Base-by-base conservation (phyloP, 139 green algal genomes). In the Coelastrella sp. region DNA sequence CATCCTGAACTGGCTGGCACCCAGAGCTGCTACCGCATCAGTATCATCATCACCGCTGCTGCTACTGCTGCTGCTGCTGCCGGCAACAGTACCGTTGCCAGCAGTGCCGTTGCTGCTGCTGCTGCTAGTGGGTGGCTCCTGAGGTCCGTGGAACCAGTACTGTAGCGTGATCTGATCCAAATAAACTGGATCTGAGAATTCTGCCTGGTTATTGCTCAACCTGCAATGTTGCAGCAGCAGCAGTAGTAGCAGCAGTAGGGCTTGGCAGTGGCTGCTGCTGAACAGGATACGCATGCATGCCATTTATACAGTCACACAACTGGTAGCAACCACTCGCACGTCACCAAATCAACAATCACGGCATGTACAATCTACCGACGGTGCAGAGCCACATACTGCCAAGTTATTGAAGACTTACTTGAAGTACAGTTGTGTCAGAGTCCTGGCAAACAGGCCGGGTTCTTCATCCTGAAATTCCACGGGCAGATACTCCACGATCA, bases 371-470 rank as follows among this genome's bases (percentile, higher is more conserved):
- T 47, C 32, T 47, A 47, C 32, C 32, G 32, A 47, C 32, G 32
- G 32, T 47, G 32, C 32, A 47, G 32, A 47, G 32, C 32, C 32
- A 47, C 32, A 47, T 47, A 47, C 32, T 47, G 32, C 32, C 32
- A 47, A 47, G 32, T 47, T 47, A 47, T 47, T 47, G 32, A 47
- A 47, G 32, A 47, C 68, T 83, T 86, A 96, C 92, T 88, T 94
- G 66, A 97, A 76, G 61, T 96, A 94, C 58, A 97, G 96, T 89
- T 97, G 94, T 2, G 93, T 96, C 81, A 95, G 94, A 2, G 83
- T 94, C 58, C 73, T 87, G 14, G 90, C 22, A 88, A 93, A 92
- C 11, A 93, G 64, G 16, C 58, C 82, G 5, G 77, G 14, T 47
- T 77, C 91, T n/a, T 91, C 61, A 7, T 60, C 86, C 5, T 73